Conservation (phyloP, 768 basidiomycete species). For the Leccinum truebloodii region DNA sequence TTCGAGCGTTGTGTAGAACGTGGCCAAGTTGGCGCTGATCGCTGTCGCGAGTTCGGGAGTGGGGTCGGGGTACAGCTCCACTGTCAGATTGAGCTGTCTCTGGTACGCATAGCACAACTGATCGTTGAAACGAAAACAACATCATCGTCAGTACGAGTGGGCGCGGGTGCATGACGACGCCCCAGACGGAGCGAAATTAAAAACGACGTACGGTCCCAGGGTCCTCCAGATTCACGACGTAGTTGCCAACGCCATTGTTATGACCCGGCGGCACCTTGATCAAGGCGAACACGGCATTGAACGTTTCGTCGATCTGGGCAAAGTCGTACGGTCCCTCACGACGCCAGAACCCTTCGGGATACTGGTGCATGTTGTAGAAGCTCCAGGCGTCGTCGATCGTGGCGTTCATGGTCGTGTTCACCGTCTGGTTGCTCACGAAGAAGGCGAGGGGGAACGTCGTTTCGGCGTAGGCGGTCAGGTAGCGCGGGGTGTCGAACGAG, state of each 20-base stretch:
- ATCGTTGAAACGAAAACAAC: neutral
- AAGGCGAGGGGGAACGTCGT: constrained; percentile 28
- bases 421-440: constrained; percentile 26
- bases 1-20: constrained; percentile 14
- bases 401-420: constrained; percentile 15
- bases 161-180: neutral
- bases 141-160: constrained; percentile 2
- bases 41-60: constrained; percentile 19
- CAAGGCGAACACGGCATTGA: neutral
- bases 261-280: constrained; percentile 16
- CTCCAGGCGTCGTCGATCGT: constrained; percentile 20
- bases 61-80: constrained; percentile 24
- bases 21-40: constrained; percentile 24
- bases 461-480: constrained; percentile 23
- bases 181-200: neutral
- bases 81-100: constrained; percentile 22
- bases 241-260: constrained; percentile 22
- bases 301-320: constrained; percentile 1
- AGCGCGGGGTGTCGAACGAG: constrained; percentile 24
- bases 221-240: constrained; percentile 13
- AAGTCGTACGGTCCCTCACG: constrained; percentile 19
- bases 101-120: constrained; percentile 25
- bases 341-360: constrained; percentile 21
- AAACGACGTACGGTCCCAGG: constrained; percentile 13
- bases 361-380: constrained; percentile 22